Evolutionary conservation across 192 early-diverging fungal genomes (phyloP), one percentile per base, ranked within the genome.

Genomic region (Coemansia sp.): DNA sequence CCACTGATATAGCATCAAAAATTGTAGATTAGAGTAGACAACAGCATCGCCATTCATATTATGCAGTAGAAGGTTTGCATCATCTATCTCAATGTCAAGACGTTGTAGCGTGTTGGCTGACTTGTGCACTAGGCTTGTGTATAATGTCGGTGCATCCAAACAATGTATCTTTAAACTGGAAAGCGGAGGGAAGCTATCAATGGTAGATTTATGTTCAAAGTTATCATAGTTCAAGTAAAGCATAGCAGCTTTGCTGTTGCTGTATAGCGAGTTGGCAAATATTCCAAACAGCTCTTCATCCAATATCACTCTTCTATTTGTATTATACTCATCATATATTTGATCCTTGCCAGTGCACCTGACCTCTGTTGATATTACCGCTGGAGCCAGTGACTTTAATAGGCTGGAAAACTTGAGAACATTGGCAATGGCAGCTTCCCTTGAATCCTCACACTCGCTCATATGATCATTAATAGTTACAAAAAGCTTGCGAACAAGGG

Each of bases 21-120:
- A n/a, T n/a, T 60, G 59, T 39, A 60, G 10, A 7, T 60, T 60
- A 27, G 59, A n/a, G 10, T 60, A 60, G 8, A 27, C 24, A 4
- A 51, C 47, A 51, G 4, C 14, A 27, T 11, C 11, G 20, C 11
- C 10, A 6, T 27, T 27, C 11, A 22, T 11, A 11, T 51, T 10
- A 11, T 51, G 11, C 7, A 27, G 24, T 22, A 51, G 47, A 6
- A 11, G 20, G 0, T 22, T 51, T 27, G 25, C 19, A 14, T 51
- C 25, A 11, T n/a, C 22, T 27, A 27, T 1, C 8, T 20, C 47
- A 10, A 51, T 51, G 1, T 27, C 20, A 2, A 51, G 25, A 12
- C 24, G 22, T 15, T 27, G 22, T 12, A 51, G 24, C 10, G 47
- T 27, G 10, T 20, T 22, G 25, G 47, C 20, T 4, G 20, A 27